phyloP scores from a whole-genome alignment of 2,329 filamentous ascomycete genomes.

The Scorias spongiosa region DNA sequence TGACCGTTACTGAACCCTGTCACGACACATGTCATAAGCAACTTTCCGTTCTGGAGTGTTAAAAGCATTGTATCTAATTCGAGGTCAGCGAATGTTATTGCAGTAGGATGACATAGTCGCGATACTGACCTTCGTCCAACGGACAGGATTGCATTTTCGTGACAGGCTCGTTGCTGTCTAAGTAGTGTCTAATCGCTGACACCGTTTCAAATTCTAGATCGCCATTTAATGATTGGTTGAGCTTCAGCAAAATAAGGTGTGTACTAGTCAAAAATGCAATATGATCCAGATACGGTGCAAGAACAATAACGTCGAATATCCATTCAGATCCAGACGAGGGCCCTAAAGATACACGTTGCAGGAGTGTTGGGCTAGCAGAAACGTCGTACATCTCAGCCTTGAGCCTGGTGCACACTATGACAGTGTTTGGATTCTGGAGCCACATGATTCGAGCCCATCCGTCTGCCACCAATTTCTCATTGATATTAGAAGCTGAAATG shows the following conservation, averaged over 20 bases:
- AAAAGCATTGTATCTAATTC: too few species aligned
- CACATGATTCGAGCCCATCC: conserved; percentile 38
- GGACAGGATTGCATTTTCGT: not conserved
- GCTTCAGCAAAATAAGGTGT: conserved; percentile 27
- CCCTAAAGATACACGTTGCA: conserved; percentile 16
- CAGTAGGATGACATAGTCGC: not conserved
- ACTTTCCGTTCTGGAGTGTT: too few species aligned
- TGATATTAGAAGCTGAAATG: conserved; percentile 8
- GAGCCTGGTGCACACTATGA: conserved; percentile 39
- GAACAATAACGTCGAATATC: conserved; percentile 43
- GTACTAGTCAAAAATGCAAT: conserved; percentile 44
- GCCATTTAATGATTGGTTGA: conserved; percentile 7
- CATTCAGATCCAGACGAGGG: conserved; percentile 21
- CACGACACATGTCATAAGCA: too few species aligned
- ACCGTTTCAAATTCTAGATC: conserved; percentile 23
- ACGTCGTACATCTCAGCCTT: conserved; percentile 23
- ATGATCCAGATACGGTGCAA: conserved; percentile 32
- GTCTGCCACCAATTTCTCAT: conserved; percentile 24
- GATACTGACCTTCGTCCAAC: not conserved
- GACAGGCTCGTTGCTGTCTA: conserved; percentile 31
- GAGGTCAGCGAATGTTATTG: too few species aligned
- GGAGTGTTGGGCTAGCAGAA: conserved; percentile 6
- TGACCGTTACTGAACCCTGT: too few species aligned
- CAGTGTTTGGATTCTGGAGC: conserved; percentile 30
- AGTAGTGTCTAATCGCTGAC: conserved; percentile 39